phyloP scores from a whole-genome alignment of 202 grass and related monocot genomes.

The Cymbopogon flexuosus region DNA sequence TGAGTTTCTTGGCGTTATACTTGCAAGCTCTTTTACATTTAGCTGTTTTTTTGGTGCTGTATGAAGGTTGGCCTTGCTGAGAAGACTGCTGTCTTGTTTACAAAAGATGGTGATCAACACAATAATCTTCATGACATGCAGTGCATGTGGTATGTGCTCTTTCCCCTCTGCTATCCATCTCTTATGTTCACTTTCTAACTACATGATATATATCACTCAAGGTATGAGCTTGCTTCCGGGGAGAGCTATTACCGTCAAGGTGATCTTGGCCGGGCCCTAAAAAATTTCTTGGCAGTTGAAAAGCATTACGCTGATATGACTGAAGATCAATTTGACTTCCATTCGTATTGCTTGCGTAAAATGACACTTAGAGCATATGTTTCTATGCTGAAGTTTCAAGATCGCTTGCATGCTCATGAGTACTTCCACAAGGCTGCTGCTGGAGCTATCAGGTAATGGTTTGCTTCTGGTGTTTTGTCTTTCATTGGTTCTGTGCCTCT shows the following conservation, averaged over 20 bases:
- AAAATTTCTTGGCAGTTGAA: conserved; percentile 95
- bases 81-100: conserved; percentile 96
- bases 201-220: conserved; percentile 35
- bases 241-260: conserved; percentile 96
- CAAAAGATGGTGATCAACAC: conserved; percentile 98
- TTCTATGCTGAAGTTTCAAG: conserved; percentile 98
- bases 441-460: conserved; percentile 80
- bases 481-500: conserved; percentile 14
- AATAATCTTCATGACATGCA: conserved; percentile 99
- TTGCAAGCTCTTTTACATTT: background rate
- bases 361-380: conserved; percentile 95
- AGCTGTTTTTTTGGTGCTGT: conserved; percentile 13
- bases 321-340: conserved; percentile 99
- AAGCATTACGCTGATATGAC: conserved; percentile 97
- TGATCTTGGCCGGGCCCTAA: conserved; percentile 88
- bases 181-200: conserved; percentile 21
- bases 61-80: conserved; percentile 83
- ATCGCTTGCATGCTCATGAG: conserved; percentile 92
- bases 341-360: conserved; percentile 98
- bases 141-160: conserved; percentile 78
- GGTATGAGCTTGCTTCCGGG: conserved; percentile 98
- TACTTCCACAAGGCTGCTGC: conserved; percentile 97
- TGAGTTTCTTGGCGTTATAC: conserved; percentile 1
- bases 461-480: conserved; percentile 19
- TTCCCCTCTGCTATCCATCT: background rate